phyloP scores from a whole-genome alignment of 2,329 filamentous ascomycete genomes.

The Fusarium dlaminii region DNA sequence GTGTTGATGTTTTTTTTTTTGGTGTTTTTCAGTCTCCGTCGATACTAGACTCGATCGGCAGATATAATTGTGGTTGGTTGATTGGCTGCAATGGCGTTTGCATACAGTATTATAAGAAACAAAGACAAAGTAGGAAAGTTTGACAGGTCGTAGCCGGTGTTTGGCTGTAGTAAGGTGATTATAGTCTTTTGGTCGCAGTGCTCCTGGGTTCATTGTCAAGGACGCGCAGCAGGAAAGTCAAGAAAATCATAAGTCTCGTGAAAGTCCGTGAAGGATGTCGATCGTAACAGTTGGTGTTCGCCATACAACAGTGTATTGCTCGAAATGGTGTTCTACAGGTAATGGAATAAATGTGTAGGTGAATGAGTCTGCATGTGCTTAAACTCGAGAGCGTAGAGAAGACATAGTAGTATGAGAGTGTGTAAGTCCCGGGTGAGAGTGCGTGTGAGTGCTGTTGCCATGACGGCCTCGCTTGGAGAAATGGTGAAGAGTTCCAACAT shows the following conservation, averaged over 20 bases:
- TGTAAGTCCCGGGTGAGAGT: conserved; percentile 50
- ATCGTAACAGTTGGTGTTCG: conserved; percentile 38
- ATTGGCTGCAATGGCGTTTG: conserved; percentile 8
- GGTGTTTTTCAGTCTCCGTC: conserved; percentile 23
- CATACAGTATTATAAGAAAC: conserved; percentile 26
- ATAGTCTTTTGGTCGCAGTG: conserved; percentile 31
- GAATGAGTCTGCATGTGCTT: conserved; percentile 20
- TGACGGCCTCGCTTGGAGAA: conserved; percentile 57
- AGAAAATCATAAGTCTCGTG: conserved; percentile 45
- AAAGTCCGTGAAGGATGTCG: conserved; percentile 44
- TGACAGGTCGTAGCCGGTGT: conserved; percentile 37
- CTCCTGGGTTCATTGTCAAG: conserved; percentile 28
- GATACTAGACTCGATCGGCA: conserved; percentile 12
- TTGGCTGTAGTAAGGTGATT: conserved; percentile 37
- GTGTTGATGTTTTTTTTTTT: conserved; percentile 35
- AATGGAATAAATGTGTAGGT: conserved; percentile 5
- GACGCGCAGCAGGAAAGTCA: conserved; percentile 26
- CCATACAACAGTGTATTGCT: conserved; percentile 18
- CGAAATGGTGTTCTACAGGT: conserved; percentile 3
- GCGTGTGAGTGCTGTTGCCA: conserved; percentile 47
- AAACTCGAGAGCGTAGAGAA: conserved; percentile 50
- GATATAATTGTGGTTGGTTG: conserved; percentile 16
- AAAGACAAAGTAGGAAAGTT: conserved; percentile 21
- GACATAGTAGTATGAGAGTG: conserved; percentile 48
- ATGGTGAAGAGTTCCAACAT: conserved; percentile 69